These are phyloP conservation scores for Xylaria telfairii DNA, from an alignment of 495 filamentous ascomycete genomes.

Conservation along the genomic window DNA sequence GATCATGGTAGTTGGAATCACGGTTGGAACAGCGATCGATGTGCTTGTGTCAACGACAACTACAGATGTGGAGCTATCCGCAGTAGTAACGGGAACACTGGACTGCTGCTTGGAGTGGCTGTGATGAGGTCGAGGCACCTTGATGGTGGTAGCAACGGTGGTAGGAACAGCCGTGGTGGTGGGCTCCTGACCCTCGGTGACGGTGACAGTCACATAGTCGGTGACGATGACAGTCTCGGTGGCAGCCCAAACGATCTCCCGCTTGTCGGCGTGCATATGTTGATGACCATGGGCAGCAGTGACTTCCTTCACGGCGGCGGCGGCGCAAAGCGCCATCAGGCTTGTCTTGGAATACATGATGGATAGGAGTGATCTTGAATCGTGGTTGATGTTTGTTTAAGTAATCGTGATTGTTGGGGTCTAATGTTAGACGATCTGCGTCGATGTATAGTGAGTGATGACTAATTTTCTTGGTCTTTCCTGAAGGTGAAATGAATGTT, in stretches of 20 bases:
- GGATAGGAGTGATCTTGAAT: conserved; percentile 12
- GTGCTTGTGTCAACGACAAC: conserved; percentile 19
- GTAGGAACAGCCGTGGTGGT: conserved; percentile 17
- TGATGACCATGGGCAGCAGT: conserved; percentile 33
- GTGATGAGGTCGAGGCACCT: conserved; percentile 10
- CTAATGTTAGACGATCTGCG: background rate
- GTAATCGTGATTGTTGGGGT: background rate
- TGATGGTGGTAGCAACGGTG: background rate
- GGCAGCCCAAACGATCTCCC: conserved; percentile 32
- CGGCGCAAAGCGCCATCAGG: conserved; percentile 40
- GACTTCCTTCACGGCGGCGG: conserved; percentile 33
- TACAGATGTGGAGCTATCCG: conserved; percentile 5
- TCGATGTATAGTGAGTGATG: background rate
- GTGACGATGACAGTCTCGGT: conserved; percentile 41
- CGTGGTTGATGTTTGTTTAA: conserved; percentile 6
- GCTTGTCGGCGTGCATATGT: conserved; percentile 39
- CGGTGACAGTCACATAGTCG: conserved; percentile 36
- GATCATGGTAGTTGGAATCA: conserved; percentile 33
- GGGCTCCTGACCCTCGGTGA: conserved; percentile 27
- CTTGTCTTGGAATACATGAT: conserved; percentile 39
- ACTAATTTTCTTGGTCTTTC: conserved; percentile 19
- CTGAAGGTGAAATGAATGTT: conserved; percentile 33
- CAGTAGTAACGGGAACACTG: conserved; percentile 1
- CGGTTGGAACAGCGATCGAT: background rate
- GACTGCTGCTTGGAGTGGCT: conserved; percentile 18